phyloP scores from a whole-genome alignment of 108 stramenopile genomes.

The Nannochloropsis oceanica region DNA sequence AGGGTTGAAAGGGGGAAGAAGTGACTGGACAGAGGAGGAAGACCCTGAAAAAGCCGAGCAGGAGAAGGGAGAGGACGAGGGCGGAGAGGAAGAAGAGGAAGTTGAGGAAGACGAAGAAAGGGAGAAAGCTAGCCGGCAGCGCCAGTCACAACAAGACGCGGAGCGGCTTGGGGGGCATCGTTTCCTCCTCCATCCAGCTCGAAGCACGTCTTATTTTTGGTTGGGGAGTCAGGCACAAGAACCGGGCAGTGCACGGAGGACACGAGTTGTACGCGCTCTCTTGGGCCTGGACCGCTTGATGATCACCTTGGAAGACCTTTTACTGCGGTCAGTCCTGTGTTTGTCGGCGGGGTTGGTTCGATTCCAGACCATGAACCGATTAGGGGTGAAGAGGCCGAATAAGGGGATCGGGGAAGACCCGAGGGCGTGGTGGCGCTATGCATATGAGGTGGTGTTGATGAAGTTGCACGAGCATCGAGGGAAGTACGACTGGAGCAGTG shows the following conservation, averaged over 20 bases:
- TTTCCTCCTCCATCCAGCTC: not conserved
- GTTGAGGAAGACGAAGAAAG: not conserved
- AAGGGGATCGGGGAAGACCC: not conserved
- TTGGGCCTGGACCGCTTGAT: not conserved
- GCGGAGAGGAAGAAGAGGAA: not conserved
- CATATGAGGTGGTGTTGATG: not conserved
- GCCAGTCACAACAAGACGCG: not conserved
- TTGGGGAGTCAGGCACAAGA: not conserved
- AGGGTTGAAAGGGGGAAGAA: not conserved
- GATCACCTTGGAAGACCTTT: not conserved
- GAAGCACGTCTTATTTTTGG: not conserved
- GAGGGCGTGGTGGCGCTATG: not conserved
- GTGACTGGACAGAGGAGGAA: not conserved
- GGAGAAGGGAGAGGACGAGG: not conserved
- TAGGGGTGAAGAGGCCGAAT: not conserved
- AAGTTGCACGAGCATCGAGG: not conserved
- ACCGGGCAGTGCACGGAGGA: not conserved
- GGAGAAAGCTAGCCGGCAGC: not conserved
- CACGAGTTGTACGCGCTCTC: not conserved
- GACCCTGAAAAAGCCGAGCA: not conserved
- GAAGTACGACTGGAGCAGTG: not conserved
- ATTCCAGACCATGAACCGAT: not conserved
- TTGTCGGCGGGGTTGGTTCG: not conserved
- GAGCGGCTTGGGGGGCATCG: not conserved
- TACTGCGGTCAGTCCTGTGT: not conserved